Conservation (phyloP, 192 early-diverging fungal species). For the Pecoramyces ruminantium region DNA sequence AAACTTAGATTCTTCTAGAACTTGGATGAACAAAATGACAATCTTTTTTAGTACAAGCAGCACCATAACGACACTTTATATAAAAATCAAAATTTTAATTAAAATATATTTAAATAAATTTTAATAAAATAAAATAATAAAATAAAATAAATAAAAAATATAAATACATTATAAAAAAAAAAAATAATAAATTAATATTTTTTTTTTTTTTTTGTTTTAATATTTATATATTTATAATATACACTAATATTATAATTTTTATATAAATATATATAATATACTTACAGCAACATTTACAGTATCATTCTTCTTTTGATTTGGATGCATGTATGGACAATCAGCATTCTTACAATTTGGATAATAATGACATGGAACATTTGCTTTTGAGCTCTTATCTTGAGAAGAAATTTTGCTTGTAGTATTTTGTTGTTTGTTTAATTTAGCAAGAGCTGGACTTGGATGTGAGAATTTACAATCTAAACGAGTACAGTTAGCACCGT, state of each 20-base stretch:
- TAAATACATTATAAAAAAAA: no score
- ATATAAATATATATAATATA: neutral
- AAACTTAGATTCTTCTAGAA: neutral
- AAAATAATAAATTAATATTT: no score
- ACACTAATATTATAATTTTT: neutral
- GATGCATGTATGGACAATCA: neutral
- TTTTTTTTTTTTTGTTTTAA: no score
- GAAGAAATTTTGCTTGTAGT: neutral
- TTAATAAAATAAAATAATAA: no score
- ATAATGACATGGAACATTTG: neutral
- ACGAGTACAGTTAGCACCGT: conserved; percentile 11
- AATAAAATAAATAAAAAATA: no score
- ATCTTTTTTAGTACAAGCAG: neutral
- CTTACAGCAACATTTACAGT: neutral
- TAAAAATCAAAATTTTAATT: no score
- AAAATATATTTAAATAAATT: no score
- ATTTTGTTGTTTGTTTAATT: neutral
- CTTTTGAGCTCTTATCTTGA: neutral
- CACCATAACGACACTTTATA: neutral
- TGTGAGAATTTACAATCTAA: conserved; percentile 16
- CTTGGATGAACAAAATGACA: neutral
- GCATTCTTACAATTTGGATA: neutral
- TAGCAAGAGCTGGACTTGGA: conserved; percentile 12
- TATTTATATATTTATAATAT: neutral
- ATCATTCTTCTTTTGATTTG: neutral